Evolutionary conservation across 495 filamentous ascomycete species (phyloP), one percentile per base, ranked within the genome.

Genomic region (Penicillium longicatenatum): DNA sequence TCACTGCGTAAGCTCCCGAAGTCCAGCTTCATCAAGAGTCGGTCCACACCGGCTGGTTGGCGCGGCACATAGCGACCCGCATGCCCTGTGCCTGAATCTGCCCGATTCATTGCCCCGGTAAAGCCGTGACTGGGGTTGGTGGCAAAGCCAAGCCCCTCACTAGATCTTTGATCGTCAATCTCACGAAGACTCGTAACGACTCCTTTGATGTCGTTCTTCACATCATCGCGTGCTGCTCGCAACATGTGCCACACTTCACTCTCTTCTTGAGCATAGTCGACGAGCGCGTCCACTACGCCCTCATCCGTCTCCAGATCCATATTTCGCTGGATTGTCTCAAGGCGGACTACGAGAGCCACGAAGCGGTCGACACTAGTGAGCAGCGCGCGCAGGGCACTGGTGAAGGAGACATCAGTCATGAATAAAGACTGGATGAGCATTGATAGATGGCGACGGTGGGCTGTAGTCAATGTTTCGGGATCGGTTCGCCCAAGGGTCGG

Each of bases 11-110:
- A 64, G 56, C 75, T 79, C 33, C 75, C 82, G 75, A 90, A 91
- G 75, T 94, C 91, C 55, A 96, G 73, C 69, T 93, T 93, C 89
- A 95, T 92, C 44, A 96, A 67, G 67, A 96, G 75, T 51, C 89
- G 77, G 75, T 93, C 89, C 21, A 94, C 84, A 8, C 90, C 89
- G 3, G 86, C 87, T 4, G 86, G 80, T 44, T 85, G 84, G 52
- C 82, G 78, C 7, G 88, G 86, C 51, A 82, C 78, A 68, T 86
- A 91, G 39, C 73, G 70, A 9, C 39, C 39, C 22, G 9, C 41
- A 2, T 71, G 57, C 17, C 69, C 68, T 30, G 60, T 26, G 45
- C 47, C 54, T 19, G 37, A 52, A 24, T 62, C 59, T 42, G 44
- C 35, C 17, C 41, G 46, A 30, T 20, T 44, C 26, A 2, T 31